Evolutionary conservation across 495 filamentous ascomycete species (phyloP).

Genomic region (Emericellopsis terricola): DNA sequence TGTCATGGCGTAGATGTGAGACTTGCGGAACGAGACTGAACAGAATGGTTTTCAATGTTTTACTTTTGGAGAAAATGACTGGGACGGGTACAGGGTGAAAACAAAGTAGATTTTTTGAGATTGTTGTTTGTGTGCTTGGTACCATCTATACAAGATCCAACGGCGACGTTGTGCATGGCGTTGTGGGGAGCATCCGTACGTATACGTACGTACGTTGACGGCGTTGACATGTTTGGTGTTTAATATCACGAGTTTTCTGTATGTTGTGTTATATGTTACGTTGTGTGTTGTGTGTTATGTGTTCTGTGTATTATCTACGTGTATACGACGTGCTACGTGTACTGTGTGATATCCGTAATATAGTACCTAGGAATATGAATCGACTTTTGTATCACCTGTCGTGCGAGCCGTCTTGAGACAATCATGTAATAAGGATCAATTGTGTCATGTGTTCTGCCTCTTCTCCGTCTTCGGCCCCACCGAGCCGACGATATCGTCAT

Average conservation of each 20-base stretch:
- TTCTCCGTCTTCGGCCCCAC: background rate
- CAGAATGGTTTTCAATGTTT: background rate
- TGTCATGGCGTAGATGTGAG: constrained; percentile 34
- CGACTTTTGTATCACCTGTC: too few species aligned
- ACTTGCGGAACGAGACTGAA: constrained; percentile 1
- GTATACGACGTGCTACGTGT: too few species aligned
- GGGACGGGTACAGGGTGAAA: too few species aligned
- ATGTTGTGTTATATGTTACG: background rate
- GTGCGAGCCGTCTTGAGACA: too few species aligned
- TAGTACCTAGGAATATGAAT: too few species aligned
- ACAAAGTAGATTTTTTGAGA: background rate
- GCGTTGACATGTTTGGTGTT: constrained; percentile 4
- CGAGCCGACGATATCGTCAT: background rate
- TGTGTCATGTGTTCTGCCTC: too few species aligned
- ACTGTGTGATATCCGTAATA: too few species aligned
- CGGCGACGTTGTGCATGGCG: constrained; percentile 4
- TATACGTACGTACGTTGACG: constrained; percentile 5
- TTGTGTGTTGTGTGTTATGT: background rate
- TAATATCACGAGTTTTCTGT: constrained; percentile 2
- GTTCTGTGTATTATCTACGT: background rate
- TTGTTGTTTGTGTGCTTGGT: constrained; percentile 3
- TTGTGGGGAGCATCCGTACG: constrained; percentile 3
- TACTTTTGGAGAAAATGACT: too few species aligned
- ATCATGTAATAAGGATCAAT: too few species aligned
- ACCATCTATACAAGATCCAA: constrained; percentile 3